These are phyloP conservation scores for Backusella tarrabulga DNA, from an alignment of 192 early-diverging fungal genomes.

Conservation along the genomic window DNA sequence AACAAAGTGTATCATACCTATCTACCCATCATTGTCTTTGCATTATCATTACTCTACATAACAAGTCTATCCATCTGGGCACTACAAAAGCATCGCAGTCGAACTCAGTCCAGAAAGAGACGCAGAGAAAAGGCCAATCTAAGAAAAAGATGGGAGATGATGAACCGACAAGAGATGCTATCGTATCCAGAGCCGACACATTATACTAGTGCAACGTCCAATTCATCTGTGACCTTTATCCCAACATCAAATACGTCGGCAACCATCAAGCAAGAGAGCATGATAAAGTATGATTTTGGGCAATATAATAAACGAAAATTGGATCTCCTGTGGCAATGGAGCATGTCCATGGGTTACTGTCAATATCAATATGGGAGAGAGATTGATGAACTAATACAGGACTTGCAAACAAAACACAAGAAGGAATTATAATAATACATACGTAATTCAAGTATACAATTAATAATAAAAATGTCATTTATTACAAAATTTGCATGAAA, in stretches of 20 bases:
- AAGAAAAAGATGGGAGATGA: background rate
- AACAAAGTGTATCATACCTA: background rate
- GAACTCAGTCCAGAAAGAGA: background rate
- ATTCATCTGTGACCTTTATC: background rate
- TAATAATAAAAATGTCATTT: too few species aligned
- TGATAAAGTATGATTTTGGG: background rate
- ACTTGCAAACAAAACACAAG: background rate
- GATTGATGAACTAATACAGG: background rate
- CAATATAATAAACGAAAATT: background rate
- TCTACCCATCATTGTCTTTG: background rate
- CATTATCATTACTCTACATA: background rate
- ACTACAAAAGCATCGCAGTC: background rate
- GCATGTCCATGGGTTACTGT: conserved; percentile 12
- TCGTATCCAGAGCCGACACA: background rate
- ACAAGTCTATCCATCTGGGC: background rate
- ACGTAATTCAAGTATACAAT: too few species aligned
- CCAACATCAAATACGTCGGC: background rate
- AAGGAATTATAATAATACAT: background rate
- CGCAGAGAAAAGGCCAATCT: background rate
- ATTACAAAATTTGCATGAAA: background rate
- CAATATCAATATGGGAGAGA: background rate
- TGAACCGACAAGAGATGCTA: background rate
- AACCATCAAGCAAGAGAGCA: background rate
- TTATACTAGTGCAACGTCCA: background rate
- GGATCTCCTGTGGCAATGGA: conserved; percentile 1